Conservation (phyloP, 345 rosid species). For the Sisymbrium irio region DNA sequence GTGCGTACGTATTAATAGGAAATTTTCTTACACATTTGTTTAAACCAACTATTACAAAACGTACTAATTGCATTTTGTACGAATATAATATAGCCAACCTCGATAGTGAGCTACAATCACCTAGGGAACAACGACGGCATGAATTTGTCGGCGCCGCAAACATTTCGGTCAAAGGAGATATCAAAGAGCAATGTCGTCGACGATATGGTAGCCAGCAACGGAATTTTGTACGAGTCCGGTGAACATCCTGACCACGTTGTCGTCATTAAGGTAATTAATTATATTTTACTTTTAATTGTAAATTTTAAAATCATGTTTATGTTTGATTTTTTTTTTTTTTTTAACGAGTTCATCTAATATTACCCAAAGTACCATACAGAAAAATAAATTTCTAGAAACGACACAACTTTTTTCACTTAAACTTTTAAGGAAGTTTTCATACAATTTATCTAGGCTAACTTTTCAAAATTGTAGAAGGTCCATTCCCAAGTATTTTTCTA, state of each 20-base stretch:
- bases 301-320: neutral
- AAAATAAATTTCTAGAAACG: neutral
- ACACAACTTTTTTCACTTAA: neutral
- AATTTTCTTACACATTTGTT: neutral
- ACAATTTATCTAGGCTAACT: neutral
- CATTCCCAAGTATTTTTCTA: neutral
- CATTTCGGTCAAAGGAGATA: slow-evolving; percentile 94
- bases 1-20: slow-evolving; percentile 26
- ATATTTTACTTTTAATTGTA: neutral
- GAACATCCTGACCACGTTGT: slow-evolving; percentile 99
- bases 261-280: slow-evolving; percentile 80
- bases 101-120: slow-evolving; percentile 97
- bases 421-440: neutral
- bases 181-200: slow-evolving; percentile 97
- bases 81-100: slow-evolving; percentile 61
- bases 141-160: slow-evolving; percentile 97
- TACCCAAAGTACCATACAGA: no score
- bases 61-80: neutral
- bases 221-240: slow-evolving; percentile 81
- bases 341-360: no score
- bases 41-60: slow-evolving; percentile 7
- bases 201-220: slow-evolving; percentile 96
- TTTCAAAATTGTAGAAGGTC: neutral
- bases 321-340: neutral
- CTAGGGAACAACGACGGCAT: slow-evolving; percentile 96